phyloP scores from a whole-genome alignment of 257 asterid genomes.

The Solanum tarapatanum region DNA sequence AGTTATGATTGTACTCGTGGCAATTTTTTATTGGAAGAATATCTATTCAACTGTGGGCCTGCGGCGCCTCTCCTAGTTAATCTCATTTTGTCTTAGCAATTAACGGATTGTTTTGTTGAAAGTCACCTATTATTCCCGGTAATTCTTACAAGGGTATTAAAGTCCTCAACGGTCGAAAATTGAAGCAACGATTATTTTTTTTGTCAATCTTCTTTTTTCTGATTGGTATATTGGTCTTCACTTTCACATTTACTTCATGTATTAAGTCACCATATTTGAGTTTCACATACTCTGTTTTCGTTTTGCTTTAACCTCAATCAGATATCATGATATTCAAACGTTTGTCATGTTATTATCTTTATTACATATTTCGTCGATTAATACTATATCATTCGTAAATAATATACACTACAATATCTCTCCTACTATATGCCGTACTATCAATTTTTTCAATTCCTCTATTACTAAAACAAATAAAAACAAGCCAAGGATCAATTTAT shows the following conservation, averaged over 20 bases:
- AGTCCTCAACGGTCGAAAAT: background rate
- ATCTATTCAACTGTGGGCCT: background rate
- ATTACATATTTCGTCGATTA: too few relatives aligned
- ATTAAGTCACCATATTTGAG: background rate
- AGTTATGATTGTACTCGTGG: background rate
- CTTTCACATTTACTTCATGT: background rate
- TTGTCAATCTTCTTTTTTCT: background rate
- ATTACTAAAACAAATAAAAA: background rate
- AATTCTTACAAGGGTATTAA: background rate
- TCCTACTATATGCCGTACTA: background rate
- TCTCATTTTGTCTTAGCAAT: background rate
- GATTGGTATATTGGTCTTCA: background rate
- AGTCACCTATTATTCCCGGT: background rate
- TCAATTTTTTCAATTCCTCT: background rate
- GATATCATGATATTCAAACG: background rate
- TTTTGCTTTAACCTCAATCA: background rate
- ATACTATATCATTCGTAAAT: too few relatives aligned
- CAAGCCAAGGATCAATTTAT: background rate
- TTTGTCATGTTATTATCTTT: fast-evolving
- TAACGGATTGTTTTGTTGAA: background rate
- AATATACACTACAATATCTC: too few relatives aligned
- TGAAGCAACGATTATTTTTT: background rate
- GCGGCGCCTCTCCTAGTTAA: background rate
- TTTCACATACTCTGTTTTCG: background rate
- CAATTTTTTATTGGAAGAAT: background rate